Evolutionary conservation across 2,329 filamentous ascomycete genomes (phyloP), one percentile per base, ranked within the genome.

Genomic region (Talaromyces islandicus): DNA sequence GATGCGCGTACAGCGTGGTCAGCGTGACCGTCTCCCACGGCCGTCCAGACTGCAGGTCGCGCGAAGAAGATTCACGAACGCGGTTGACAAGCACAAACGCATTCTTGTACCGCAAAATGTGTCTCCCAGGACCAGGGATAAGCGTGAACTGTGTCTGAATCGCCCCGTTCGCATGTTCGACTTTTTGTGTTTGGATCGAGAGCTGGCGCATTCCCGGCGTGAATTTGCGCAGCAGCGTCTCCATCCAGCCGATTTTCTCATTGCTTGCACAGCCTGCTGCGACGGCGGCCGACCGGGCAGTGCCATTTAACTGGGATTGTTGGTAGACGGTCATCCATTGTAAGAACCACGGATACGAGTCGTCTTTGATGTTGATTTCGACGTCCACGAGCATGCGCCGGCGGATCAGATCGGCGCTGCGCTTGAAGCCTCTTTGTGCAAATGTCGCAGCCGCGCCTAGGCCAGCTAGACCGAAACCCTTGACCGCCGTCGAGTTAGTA

Each of bases 1-100:
- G 88, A 67, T 96, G 88, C 54, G 90, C 84, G 80, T 96, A 97
- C 12, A 99, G 81, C 0, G 94, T 93, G 3, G 93, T 97, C 62
- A 99, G 78, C 61, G 91, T 94, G 54, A 99, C 84, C 0, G 92
- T 96, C 77, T 99, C 94, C 79, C 96, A 96, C 1, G 94, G 94
- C 66, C 91, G 89, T 60, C 93, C 94, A 27, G 88, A 92, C 55
- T 86, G 86, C 69, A 89, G 84, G 69, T 93, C 83, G 64, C 86
- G 90, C 1, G 90, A 88, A 59, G 92, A 94, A 41, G 83, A 84
- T 72, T 96, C 91, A 66, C 96, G 91, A 72, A 96, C 88, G 57
- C 94, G 83, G 68, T 89, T 89, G 64, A 99, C 91, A 1, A 89
- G 84, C 62, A 99, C 91, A 72, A 94, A 96, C 0, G 93, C 90